Evolutionary conservation across 352 stramenopile species (phyloP), one percentile per base, ranked within the genome.

Genomic region (Synura sp.): DNA sequence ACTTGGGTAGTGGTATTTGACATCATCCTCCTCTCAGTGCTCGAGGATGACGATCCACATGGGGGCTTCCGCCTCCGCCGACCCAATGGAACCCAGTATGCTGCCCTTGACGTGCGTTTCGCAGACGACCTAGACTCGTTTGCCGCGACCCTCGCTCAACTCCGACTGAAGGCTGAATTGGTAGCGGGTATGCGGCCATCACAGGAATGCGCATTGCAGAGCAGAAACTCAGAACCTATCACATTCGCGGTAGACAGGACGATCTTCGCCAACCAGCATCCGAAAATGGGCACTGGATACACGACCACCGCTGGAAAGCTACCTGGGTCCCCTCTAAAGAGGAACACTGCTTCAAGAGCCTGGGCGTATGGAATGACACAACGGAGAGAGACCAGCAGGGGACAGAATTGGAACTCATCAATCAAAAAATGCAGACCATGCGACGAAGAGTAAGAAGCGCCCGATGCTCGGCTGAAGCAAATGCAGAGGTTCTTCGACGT

Each of bases 291-390:
- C 57, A 41, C 57, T 71, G 57, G 57, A 71, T 71, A 22, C 25
- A 71, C 57, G 25, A 25, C 57, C 38, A 22, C 22, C 5, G 3
- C 57, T 71, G 57, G 57, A 7, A 25, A 3, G 5, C 57, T 9
- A 71, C 57, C 29, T 71, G 57, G 57, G 57, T 71, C 5, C 57
- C 57, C 29, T 71, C 38, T 31, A 71, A 71, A 25, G 5, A 71
- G 5, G 57, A 71, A 36, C 57, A 71, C 38, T 71, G 57, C 57
- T 71, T 71, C 57, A 71, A 71, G 25, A 71, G 57, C 25, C 57
- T 71, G 57, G 57, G 57, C 3, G 57, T 71, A 7, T 71, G 57
- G 57, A 41, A 71, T 71, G 57, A 71, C 29, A 71, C 57, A 22
- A 71, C 57, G 5, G 57, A 71, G 57, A 29, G 5, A 29, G 57